Evolutionary conservation across 108 stramenopile genomes (phyloP).

Genomic region (Pseudonitzschia pungens): DNA sequence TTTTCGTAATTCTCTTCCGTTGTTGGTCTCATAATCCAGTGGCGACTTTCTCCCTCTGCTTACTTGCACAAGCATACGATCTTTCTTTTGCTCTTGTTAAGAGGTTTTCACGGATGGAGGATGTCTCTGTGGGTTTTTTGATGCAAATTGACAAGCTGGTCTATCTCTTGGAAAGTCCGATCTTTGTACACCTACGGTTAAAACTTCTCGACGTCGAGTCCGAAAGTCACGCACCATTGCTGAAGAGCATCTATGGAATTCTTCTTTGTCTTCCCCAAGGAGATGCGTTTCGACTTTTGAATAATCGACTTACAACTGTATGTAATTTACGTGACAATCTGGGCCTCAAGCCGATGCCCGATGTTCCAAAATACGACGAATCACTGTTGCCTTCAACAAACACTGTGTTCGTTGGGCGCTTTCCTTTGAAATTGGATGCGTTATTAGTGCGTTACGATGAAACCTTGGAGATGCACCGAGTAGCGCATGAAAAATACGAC

Average conservation of each 20-base stretch:
- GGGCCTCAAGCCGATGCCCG: slow-evolving; percentile 48
- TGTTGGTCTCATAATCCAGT: slow-evolving; percentile 99
- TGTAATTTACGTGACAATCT: slow-evolving; percentile 88
- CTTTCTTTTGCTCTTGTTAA: slow-evolving; percentile 90
- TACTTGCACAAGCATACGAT: slow-evolving; percentile 95
- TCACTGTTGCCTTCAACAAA: neutral
- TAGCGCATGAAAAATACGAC: slow-evolving; percentile 26
- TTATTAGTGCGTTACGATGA: slow-evolving; percentile 53
- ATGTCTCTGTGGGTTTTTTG: slow-evolving; percentile 95
- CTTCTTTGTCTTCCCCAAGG: slow-evolving; percentile 95
- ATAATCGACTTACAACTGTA: slow-evolving; percentile 82
- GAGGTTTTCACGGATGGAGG: slow-evolving; percentile 86
- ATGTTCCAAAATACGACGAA: slow-evolving; percentile 13
- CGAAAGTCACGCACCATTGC: slow-evolving; percentile 80
- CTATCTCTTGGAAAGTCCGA: slow-evolving; percentile 95
- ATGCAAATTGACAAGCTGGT: slow-evolving; percentile 99
- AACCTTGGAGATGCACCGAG: slow-evolving; percentile 40
- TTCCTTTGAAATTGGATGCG: slow-evolving; percentile 30
- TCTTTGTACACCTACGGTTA: slow-evolving; percentile 95
- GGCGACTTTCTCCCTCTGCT: slow-evolving; percentile 93
- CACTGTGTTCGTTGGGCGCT: slow-evolving; percentile 2
- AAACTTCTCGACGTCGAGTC: slow-evolving; percentile 93
- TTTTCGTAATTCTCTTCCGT: slow-evolving; percentile 86
- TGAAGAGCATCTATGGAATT: slow-evolving; percentile 94
- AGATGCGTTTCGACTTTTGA: slow-evolving; percentile 85